Percentiles rank a stretch among this genome's conserved stretches.
Evolutionary conservation across 2,329 filamentous ascomycete genomes (phyloP).

Genomic region (Cercospora janseana): DNA sequence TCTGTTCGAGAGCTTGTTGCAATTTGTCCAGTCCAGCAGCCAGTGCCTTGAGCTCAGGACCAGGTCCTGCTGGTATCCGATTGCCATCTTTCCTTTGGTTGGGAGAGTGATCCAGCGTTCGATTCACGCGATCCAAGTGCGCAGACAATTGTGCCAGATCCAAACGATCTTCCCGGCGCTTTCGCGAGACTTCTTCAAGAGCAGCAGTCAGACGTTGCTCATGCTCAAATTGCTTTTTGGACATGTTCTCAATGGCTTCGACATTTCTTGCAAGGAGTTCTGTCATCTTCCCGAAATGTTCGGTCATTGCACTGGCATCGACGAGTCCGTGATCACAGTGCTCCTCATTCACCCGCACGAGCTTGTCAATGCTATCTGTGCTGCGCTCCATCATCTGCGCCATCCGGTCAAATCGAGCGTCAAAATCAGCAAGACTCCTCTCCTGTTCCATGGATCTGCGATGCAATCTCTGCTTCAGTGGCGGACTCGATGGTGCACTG

Average conservation of each 20-base stretch:
- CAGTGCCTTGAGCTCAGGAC: constrained; percentile 28
- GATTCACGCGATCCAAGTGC: constrained; percentile 33
- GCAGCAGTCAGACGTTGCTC: constrained; percentile 28
- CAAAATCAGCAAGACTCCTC: neutral
- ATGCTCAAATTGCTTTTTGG: constrained; percentile 30
- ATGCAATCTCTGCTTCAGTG: constrained; percentile 10
- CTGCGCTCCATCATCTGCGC: constrained; percentile 30
- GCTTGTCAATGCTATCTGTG: constrained; percentile 26
- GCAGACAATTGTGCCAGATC: constrained; percentile 30
- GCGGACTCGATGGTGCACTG: constrained; percentile 22
- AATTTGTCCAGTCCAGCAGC: constrained; percentile 27
- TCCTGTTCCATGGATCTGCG: constrained; percentile 11
- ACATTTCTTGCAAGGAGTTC: constrained; percentile 28
- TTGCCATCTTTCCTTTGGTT: constrained; percentile 23
- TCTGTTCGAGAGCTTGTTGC: constrained; percentile 32
- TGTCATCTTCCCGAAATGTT: constrained; percentile 28
- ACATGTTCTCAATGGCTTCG: constrained; percentile 28
- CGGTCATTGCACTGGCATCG: constrained; percentile 21
- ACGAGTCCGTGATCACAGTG: constrained; percentile 15
- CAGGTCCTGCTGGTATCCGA: neutral
- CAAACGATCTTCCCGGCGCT: constrained; percentile 21
- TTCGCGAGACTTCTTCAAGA: constrained; percentile 21
- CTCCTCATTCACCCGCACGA: constrained; percentile 16
- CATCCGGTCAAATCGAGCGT: constrained; percentile 30
- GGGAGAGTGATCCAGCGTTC: constrained; percentile 26